Evolutionary conservation across 2,329 filamentous ascomycete species (phyloP).

Genomic region (Aspergillus sp.): DNA sequence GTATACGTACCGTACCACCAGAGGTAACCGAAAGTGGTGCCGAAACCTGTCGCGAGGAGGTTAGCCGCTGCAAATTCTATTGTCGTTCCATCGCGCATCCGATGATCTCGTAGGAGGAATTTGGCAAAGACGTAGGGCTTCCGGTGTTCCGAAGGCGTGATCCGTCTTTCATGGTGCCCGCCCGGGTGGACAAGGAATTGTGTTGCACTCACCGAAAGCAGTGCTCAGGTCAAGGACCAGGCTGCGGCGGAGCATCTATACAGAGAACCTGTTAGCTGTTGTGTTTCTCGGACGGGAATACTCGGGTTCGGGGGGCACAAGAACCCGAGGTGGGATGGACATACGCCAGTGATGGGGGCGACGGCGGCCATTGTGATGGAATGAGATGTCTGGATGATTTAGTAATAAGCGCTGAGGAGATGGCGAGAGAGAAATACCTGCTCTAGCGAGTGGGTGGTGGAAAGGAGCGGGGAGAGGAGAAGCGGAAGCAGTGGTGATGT

Average conservation of each 20-base stretch:
- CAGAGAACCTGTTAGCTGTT: not conserved
- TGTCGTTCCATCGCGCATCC: not conserved
- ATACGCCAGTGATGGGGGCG: conserved; percentile 48
- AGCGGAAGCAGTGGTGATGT: conserved; percentile 22
- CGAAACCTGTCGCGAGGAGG: conserved; percentile 50
- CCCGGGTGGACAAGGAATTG: not conserved
- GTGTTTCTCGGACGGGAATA: not conserved
- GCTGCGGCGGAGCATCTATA: conserved; percentile 63
- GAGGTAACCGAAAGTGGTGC: conserved; percentile 60
- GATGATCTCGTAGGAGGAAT: not conserved
- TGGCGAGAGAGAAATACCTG: conserved; percentile 22
- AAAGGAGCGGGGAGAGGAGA: conserved; percentile 17
- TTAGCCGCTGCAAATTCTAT: conserved; percentile 12
- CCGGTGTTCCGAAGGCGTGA: not conserved
- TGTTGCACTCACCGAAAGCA: conserved; percentile 57
- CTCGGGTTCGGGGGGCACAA: conserved; percentile 1
- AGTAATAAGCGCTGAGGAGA: conserved; percentile 3
- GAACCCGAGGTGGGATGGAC: conserved; percentile 24
- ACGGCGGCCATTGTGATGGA: conserved; percentile 41
- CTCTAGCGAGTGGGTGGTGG: conserved; percentile 15
- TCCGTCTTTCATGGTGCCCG: not conserved
- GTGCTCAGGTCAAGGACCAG: conserved; percentile 66
- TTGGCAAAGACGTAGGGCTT: not conserved
- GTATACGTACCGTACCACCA: conserved; percentile 63
- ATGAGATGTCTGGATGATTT: conserved; percentile 15